Conservation (phyloP, 768 basidiomycete species). For the Pleurotus tuber-regium region DNA sequence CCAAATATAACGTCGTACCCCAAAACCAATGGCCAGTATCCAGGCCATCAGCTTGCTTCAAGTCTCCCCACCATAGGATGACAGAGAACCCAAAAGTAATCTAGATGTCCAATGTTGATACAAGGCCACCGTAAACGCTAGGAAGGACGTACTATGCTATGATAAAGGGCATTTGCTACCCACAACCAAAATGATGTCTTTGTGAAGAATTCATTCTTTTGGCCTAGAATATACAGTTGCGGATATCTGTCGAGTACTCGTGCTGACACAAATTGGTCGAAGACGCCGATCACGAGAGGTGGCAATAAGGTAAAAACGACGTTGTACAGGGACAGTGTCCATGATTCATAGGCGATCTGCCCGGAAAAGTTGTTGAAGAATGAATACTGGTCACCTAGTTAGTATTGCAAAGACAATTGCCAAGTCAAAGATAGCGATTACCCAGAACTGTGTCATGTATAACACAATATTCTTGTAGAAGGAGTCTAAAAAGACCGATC, state of each 20-base stretch:
- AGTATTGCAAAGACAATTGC: not conserved
- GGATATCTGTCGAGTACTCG: conserved; percentile 96
- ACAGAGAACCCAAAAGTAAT: conserved; percentile 85
- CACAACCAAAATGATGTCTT: conserved; percentile 91
- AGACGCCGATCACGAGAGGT: conserved; percentile 95
- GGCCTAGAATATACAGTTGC: conserved; percentile 92
- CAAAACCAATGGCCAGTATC: conserved; percentile 98
- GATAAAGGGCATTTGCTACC: conserved; percentile 86
- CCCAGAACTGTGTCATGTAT: conserved; percentile 99
- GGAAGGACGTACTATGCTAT: conserved; percentile 66
- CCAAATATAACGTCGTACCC: conserved; percentile 95
- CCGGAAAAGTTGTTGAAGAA: conserved; percentile 99
- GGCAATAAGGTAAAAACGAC: conserved; percentile 95
- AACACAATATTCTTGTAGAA: conserved; percentile 99
- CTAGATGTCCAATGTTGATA: conserved; percentile 36
- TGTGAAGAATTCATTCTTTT: conserved; percentile 91
- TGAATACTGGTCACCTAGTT: conserved; percentile 64
- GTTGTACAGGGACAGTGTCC: conserved; percentile 97
- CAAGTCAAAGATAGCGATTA: conserved; percentile 29
- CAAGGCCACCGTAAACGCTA: not conserved
- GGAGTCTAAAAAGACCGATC: conserved; percentile 76
- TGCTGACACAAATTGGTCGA: conserved; percentile 98
- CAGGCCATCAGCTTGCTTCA: conserved; percentile 75
- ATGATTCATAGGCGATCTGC: conserved; percentile 97
- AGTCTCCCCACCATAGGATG: conserved; percentile 89